Percentiles rank a stretch among this genome's conserved stretches.
phyloP scores from a whole-genome alignment of 75 land plant genomes.

The Gnetum montanum region DNA sequence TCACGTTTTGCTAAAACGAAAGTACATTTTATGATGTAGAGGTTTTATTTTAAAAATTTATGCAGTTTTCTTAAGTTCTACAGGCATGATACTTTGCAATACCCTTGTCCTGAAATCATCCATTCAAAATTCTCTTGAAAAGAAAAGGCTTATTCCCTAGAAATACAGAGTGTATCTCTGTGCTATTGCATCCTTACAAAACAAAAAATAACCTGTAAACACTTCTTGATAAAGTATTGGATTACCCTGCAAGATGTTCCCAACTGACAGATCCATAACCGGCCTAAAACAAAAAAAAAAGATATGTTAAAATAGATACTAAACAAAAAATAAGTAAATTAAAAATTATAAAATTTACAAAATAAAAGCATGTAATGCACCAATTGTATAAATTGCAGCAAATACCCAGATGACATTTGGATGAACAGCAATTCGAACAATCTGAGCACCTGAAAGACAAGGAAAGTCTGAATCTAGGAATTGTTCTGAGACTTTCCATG shows the following conservation, averaged over 20 bases:
- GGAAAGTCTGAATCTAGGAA: slow-evolving; percentile 81
- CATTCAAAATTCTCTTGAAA: too few species aligned
- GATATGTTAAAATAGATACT: not conserved
- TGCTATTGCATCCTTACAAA: too few species aligned
- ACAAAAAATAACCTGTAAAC: too few species aligned
- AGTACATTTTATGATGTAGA: too few species aligned
- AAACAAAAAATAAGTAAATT: not conserved
- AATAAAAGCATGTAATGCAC: not conserved
- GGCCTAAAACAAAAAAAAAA: slow-evolving; percentile 26
- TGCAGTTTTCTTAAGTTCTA: too few species aligned
- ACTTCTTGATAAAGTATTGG: too few species aligned
- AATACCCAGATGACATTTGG: slow-evolving; percentile 74
- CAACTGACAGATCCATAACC: slow-evolving; percentile 92
- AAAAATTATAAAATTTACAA: not conserved
- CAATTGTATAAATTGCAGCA: not conserved
- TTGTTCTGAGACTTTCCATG: slow-evolving; percentile 92
- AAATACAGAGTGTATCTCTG: too few species aligned
- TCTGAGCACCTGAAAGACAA: slow-evolving; percentile 87
- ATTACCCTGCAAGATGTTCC: slow-evolving; percentile 73
- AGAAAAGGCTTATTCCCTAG: too few species aligned
- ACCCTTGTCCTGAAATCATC: too few species aligned
- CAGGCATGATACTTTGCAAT: too few species aligned
- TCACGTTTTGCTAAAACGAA: too few species aligned
- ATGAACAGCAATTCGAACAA: slow-evolving; percentile 95
- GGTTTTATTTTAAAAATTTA: too few species aligned